Evolutionary conservation across 75 land plant genomes (phyloP).

Genomic region (Cupressus sempervirens): DNA sequence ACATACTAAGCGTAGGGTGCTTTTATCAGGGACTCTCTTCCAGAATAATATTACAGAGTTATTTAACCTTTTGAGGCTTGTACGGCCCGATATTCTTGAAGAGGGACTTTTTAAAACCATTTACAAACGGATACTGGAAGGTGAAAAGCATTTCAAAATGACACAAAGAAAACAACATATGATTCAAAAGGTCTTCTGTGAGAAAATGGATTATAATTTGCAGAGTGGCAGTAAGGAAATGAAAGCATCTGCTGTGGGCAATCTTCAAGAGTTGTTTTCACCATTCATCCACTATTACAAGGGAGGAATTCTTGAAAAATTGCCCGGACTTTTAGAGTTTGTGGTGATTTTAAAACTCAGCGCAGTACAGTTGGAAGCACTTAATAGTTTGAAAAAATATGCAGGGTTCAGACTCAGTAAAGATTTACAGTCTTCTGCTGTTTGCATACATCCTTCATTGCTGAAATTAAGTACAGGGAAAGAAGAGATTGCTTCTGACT

Average conservation of each 20-base stretch:
- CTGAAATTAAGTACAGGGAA: slow-evolving; percentile 20
- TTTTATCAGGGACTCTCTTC: slow-evolving; percentile 75
- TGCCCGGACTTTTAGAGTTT: slow-evolving; percentile 83
- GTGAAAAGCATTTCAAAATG: slow-evolving; percentile 21
- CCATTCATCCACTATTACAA: slow-evolving; percentile 49
- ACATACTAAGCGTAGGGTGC: slow-evolving; percentile 66
- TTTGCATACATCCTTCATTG: slow-evolving; percentile 59
- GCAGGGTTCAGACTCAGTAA: slow-evolving; percentile 30
- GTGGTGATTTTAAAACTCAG: slow-evolving; percentile 55
- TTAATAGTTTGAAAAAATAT: slow-evolving; percentile 17
- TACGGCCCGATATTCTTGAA: slow-evolving; percentile 53
- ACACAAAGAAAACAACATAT: slow-evolving; percentile 32
- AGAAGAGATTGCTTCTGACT: background rate
- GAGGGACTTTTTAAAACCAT: slow-evolving; percentile 27
- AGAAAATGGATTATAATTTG: slow-evolving; percentile 44
- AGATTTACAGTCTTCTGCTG: slow-evolving; percentile 25
- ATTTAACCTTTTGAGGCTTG: slow-evolving; percentile 63
- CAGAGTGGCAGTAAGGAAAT: slow-evolving; percentile 35
- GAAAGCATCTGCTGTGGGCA: slow-evolving; percentile 47
- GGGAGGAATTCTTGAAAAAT: slow-evolving; percentile 67
- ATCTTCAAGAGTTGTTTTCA: slow-evolving; percentile 41
- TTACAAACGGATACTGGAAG: slow-evolving; percentile 29
- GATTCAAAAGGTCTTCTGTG: slow-evolving; percentile 26
- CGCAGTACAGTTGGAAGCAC: slow-evolving; percentile 25
- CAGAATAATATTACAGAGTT: slow-evolving; percentile 82